phyloP scores from a whole-genome alignment of 2,329 filamentous ascomycete genomes.

The Phaeosphaeriaceae sp. region DNA sequence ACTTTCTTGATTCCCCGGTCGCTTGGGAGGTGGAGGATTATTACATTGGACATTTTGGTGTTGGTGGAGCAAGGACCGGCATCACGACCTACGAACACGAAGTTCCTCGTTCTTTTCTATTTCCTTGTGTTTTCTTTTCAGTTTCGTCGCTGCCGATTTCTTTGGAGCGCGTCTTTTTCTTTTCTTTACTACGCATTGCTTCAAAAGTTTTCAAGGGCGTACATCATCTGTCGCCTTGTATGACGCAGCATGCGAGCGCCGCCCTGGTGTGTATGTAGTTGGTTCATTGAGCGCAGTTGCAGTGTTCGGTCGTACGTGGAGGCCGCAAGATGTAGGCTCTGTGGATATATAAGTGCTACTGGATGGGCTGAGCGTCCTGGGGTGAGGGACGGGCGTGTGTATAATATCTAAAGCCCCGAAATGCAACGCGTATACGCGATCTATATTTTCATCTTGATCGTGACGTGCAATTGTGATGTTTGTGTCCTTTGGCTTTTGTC shows the following conservation, averaged over 20 bases:
- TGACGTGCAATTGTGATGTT: not conserved
- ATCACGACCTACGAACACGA: slow-evolving; percentile 29
- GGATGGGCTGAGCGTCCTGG: slow-evolving; percentile 5
- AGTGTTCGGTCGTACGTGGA: slow-evolving; percentile 7
- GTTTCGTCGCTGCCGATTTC: slow-evolving; percentile 2
- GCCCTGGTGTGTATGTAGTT: not conserved
- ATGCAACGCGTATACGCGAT: slow-evolving; percentile 7
- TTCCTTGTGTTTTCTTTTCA: slow-evolving; percentile 9
- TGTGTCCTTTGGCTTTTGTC: too few species aligned
- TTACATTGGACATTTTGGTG: slow-evolving; percentile 21
- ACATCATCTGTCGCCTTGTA: not conserved
- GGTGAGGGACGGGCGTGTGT: slow-evolving; percentile 14
- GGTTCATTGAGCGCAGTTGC: not conserved
- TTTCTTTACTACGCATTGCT: not conserved
- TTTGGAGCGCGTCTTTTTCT: not conserved
- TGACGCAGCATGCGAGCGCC: not conserved
- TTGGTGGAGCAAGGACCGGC: slow-evolving; percentile 5
- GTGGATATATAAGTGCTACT: slow-evolving; percentile 9
- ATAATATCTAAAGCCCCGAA: slow-evolving; percentile 15
- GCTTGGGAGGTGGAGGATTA: slow-evolving; percentile 9
- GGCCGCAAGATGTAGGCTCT: not conserved
- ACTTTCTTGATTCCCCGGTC: slow-evolving; percentile 14
- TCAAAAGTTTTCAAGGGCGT: not conserved
- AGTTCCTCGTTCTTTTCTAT: not conserved
- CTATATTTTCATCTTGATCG: not conserved